Evolutionary conservation across 116 monocot species (phyloP), one percentile per base, ranked within the genome.

Genomic region (Cymodocea nodosa): DNA sequence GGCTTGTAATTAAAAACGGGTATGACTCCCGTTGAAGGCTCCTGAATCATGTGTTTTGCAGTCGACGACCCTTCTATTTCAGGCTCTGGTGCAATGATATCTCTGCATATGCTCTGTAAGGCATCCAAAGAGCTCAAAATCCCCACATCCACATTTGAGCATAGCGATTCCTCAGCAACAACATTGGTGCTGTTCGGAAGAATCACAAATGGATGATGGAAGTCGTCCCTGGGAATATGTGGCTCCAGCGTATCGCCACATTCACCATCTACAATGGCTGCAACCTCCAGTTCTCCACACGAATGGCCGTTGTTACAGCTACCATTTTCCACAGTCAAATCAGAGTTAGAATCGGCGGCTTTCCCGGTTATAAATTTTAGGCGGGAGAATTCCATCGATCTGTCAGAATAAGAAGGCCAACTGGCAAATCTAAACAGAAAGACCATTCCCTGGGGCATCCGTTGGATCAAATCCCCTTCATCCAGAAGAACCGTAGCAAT

Each of bases 391-490:
- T 84, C 84, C 68, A 82, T 62, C 6, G 53, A 64, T 50, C 51
- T 60, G 16, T 87, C 79, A 12, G 30, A 30, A 30, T 30, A 1
- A 30, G 59, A 44, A 40, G 68, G 50, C 14, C 74, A 68, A 57
- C 55, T 79, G 17, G 56, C 68, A 48, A 78, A 54, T 36, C 70
- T 51, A 51, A 84, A 79, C 35, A 86, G 75, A 77, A 87, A 58
- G 60, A 79, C 62, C 48, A 78, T 68, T n/a, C 81, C 68, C 34
- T 77, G 51, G n/a, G 84, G 64, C 77, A 81, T 73, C 75, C 83
- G 79, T 64, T 90, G 84, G 86, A 90, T 90, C 68, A 69, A 66
- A 53, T 67, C 63, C 64, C 22, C 50, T 36, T 35, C n/a, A 18
- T 65, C 62, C 68, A 17, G 36, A 62, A 22, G 9, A 25, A 5